Base-by-base conservation (phyloP, 352 stramenopile genomes). In the Phytophthora podocarpi region DNA sequence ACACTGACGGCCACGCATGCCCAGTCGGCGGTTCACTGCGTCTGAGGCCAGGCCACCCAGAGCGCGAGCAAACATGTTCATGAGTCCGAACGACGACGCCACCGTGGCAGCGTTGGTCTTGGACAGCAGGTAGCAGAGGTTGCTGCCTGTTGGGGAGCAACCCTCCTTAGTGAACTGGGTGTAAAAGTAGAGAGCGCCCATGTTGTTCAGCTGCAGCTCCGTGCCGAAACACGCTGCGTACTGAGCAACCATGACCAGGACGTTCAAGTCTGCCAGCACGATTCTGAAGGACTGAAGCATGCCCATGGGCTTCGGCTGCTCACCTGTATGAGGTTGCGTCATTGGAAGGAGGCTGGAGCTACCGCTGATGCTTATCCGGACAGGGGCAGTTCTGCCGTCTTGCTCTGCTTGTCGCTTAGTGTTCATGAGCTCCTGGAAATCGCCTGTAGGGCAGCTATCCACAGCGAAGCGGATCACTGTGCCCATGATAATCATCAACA, bases 171-270 rank as follows among this genome's bases (percentile, higher is more conserved):
- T 74, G 56, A 98, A 98, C 35, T 93, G 79, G 21, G 92, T 84
- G 56, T 95, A 92, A 63, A 98, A 98, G 76, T 98, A 98, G 15
- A 91, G 74, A 6, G 93, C 91, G 28, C 91, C 90, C 70, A 96
- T 96, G 78, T 98, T 98, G 86, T 98, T 98, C 60, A 98, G 86
- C 67, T 97, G 96, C 18, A 99, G 69, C 67, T 99, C 96, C 15
- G 97, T 93, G 47, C 96, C 96, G 65, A 98, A 98, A 72, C 80
- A 97, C 36, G 88, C 85, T 7, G 80, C 95, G 68, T 99, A 99
- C 57, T 98, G 91, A 26, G 96, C 52, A 67, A 97, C 91, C 56
- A 99, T 78, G 42, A 98, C 67, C 70, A 95, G 93, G 9, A 89
- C 93, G 68, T 98, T 98, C 48, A 81, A 54, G 70, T 98, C 91